A percentile compares a stretch with the other conserved stretches of the same genome.
Conservation (phyloP, 495 filamentous ascomycete species). For the Talaromyces borbonicus region DNA sequence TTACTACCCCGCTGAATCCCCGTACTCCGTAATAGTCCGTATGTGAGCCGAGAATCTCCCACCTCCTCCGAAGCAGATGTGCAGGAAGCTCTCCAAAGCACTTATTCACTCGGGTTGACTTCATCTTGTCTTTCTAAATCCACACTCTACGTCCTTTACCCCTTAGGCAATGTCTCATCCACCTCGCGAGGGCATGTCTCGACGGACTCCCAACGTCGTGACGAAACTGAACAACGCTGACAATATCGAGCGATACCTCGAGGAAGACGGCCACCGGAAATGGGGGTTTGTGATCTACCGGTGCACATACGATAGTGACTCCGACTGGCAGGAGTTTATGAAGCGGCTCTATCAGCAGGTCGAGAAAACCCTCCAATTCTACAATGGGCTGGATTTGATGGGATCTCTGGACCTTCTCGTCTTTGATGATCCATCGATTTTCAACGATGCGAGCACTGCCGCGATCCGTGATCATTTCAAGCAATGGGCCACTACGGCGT, state of each 20-base stretch:
- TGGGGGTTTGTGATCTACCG: slow-evolving; percentile 26
- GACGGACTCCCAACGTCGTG: too few species aligned
- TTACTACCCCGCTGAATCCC: too few species aligned
- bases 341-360: slow-evolving; percentile 11
- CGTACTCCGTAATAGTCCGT: too few species aligned
- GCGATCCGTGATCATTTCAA: slow-evolving; percentile 21
- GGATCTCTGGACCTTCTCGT: slow-evolving; percentile 19
- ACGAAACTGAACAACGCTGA: slow-evolving; percentile 18
- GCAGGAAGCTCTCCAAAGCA: too few species aligned
- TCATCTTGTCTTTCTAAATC: too few species aligned
- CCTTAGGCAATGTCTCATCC: too few species aligned
- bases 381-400: slow-evolving; percentile 21
- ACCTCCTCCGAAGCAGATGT: too few species aligned
- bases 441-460: slow-evolving; percentile 17
- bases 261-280: slow-evolving; percentile 10
- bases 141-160: too few species aligned
- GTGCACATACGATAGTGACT: slow-evolving; percentile 21
- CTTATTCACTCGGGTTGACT: too few species aligned
- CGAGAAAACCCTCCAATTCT: slow-evolving; percentile 9
- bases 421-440: slow-evolving; percentile 16
- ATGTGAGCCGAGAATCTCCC: too few species aligned
- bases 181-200: too few species aligned
- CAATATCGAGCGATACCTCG: slow-evolving; percentile 15
- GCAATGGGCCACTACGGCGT: slow-evolving; percentile 14
- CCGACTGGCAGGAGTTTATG: slow-evolving; percentile 21